Evolutionary conservation across 371 early-diverging fungal genomes (phyloP), one percentile per base, ranked within the genome.

Genomic region (Catenaria anguillulae): DNA sequence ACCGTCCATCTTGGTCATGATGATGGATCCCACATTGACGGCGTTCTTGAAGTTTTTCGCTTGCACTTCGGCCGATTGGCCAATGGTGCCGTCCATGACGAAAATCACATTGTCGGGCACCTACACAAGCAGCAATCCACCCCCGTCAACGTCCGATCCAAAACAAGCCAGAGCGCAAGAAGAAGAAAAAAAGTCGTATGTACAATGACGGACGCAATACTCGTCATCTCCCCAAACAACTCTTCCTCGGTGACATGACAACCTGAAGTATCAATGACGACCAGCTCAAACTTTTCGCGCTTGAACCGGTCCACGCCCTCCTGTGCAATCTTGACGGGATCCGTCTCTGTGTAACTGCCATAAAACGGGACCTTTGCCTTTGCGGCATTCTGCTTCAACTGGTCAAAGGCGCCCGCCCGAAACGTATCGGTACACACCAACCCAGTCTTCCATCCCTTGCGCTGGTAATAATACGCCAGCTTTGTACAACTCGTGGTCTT

Each of bases 321-420:
- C 60, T 71, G 60, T 0, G 99, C 98, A 48, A 99, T 86, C 50
- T 83, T 78, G 23, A 93, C 99, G 5, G 99, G 98, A 73, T 99
- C 97, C 0, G 88, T 83, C 69, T 98, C 97, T 33, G 83, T 82
- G 66, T 93, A 93, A 65, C 89, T 83, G 65, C 97, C 98, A 73
- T 88, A 99, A 73, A 87, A 97, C 55, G 98, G 98, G 50, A 99
- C 92, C 68, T 97, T 93, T 29, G 97, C 97, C 68, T 94, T 93
- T 33, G 92, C 85, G 5, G 99, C 98, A 70, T 99, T 99, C 70
- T 99, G 99, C 73, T 93, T 95, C 65, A 99, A 81, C 77, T 99
- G 99, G 77, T 98, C 99, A 74, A 96, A 99, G 8, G 99, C 99
- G 76, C 99, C 99, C 59, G 99, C 99, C 74, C 99, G 90, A 75